These are phyloP conservation scores for Mycena venus DNA, from an alignment of 768 basidiomycete species.

Conservation along the genomic window DNA sequence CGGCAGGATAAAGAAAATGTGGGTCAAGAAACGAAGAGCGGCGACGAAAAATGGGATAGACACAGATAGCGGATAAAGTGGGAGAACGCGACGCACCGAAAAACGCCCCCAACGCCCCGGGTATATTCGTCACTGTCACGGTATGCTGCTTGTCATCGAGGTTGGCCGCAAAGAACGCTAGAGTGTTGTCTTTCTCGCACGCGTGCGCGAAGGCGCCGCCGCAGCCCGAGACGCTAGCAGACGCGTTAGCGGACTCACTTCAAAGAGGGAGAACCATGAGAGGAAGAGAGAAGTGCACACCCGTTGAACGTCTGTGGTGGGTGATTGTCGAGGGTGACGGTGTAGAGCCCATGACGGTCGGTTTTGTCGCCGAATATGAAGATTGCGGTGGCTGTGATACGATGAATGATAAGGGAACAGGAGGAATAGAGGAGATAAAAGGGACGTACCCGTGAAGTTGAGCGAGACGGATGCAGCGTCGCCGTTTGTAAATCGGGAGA, in stretches of 20 bases:
- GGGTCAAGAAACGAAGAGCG: too few species aligned
- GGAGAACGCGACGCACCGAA: conserved; percentile 26
- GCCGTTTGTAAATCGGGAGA: conserved; percentile 28
- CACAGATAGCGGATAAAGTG: too few species aligned
- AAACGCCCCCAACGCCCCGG: conserved; percentile 27
- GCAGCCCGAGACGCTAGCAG: conserved; percentile 35
- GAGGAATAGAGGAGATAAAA: not conserved
- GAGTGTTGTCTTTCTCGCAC: conserved; percentile 34
- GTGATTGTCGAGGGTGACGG: conserved; percentile 32
- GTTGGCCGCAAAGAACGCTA: conserved; percentile 25
- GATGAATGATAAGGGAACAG: not conserved
- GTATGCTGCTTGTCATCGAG: not conserved
- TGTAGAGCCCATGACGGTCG: conserved; percentile 37
- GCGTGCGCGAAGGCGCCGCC: conserved; percentile 32
- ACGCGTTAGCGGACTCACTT: too few species aligned
- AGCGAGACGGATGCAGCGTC: conserved; percentile 21
- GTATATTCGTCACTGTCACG: conserved; percentile 22
- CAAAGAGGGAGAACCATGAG: too few species aligned
- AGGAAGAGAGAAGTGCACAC: too few species aligned
- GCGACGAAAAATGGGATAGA: too few species aligned
- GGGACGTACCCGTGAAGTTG: conserved; percentile 22
- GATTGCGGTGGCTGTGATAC: conserved; percentile 30
- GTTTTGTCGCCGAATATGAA: conserved; percentile 39
- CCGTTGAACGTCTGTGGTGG: conserved; percentile 25
- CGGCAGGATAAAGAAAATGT: too few species aligned